These are phyloP conservation scores for Pseudozyma thailandica DNA, from an alignment of 1,284 basidiomycete species.

Conservation along the genomic window DNA sequence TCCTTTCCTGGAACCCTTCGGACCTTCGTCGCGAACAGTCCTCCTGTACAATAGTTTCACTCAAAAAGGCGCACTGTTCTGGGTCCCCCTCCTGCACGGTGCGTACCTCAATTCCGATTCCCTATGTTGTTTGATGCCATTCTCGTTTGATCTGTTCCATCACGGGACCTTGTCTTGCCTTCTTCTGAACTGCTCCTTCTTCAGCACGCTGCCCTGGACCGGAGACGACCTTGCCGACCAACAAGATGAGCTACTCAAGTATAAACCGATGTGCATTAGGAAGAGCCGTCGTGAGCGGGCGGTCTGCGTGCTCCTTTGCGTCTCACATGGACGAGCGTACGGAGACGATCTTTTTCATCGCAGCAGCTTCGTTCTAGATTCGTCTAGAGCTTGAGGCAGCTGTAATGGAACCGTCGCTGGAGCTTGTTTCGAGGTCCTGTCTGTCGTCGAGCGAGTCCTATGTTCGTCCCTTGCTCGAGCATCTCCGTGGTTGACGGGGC, in stretches of 20 bases:
- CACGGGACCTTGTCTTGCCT: constrained; percentile 15
- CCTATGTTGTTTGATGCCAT: constrained; percentile 22
- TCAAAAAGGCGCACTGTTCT: constrained; percentile 51
- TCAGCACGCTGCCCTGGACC: neutral
- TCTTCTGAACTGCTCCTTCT: constrained; percentile 6
- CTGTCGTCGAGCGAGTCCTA: constrained; percentile 46
- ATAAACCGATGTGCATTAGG: constrained; percentile 65
- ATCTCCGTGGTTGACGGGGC: constrained; percentile 44
- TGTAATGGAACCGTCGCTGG: constrained; percentile 20
- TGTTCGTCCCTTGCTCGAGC: constrained; percentile 50
- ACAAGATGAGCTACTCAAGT: constrained; percentile 62
- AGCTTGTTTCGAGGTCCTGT: constrained; percentile 38
- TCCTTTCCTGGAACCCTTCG: constrained; percentile 8
- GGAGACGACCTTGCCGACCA: constrained; percentile 31
- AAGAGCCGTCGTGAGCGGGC: constrained; percentile 68
- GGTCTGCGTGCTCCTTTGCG: constrained; percentile 57
- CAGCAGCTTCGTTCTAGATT: constrained; percentile 24
- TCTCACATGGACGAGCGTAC: constrained; percentile 37
- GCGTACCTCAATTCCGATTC: constrained; percentile 43
- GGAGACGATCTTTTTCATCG: constrained; percentile 18
- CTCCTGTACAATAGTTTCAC: constrained; percentile 47
- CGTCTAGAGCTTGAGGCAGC: constrained; percentile 33
- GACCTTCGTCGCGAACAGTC: constrained; percentile 35
- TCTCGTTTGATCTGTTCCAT: constrained; percentile 21
- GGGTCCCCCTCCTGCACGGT: constrained; percentile 52